Percentiles rank a stretch among this genome's conserved stretches.
These are phyloP conservation scores for Fagus sylvatica DNA, from an alignment of 306 rosid genomes.

Conservation along the genomic window DNA sequence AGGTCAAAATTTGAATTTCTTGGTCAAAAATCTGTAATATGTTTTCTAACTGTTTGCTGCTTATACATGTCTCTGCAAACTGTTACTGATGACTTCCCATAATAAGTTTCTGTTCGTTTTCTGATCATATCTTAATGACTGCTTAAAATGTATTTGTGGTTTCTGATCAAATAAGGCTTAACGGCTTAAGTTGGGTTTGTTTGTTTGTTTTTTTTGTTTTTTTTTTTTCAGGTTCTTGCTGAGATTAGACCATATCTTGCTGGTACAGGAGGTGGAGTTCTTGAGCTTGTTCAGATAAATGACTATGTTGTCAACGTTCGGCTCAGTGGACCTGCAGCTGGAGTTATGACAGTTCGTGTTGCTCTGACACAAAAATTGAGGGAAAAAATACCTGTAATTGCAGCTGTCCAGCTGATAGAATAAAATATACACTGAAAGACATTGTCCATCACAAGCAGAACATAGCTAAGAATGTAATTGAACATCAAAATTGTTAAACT, in stretches of 20 bases:
- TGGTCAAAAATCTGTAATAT: neutral
- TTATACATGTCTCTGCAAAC: neutral
- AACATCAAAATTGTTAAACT: slow-evolving; percentile 12
- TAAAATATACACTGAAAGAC: slow-evolving; percentile 37
- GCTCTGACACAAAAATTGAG: slow-evolving; percentile 90
- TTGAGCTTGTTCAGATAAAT: slow-evolving; percentile 69
- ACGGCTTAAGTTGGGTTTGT: too few relatives aligned
- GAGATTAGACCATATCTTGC: slow-evolving; percentile 94
- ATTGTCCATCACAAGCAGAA: slow-evolving; percentile 4
- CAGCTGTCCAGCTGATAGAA: slow-evolving; percentile 81
- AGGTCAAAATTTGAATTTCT: neutral
- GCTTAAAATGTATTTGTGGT: neutral
- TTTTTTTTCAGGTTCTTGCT: slow-evolving; percentile 66
- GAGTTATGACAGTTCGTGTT: slow-evolving; percentile 89
- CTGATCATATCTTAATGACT: slow-evolving; percentile 9
- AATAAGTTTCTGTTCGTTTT: slow-evolving; percentile 5
- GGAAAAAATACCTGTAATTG: slow-evolving; percentile 88
- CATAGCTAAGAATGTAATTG: neutral
- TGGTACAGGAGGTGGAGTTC: slow-evolving; percentile 94
- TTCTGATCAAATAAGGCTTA: neutral
- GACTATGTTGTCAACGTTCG: slow-evolving; percentile 75
- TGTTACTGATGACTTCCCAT: neutral
- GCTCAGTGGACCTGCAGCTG: slow-evolving; percentile 89
- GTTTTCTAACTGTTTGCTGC: neutral
- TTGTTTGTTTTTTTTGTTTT: neutral